Evolutionary conservation across 352 stramenopile genomes (phyloP).

Genomic region (Phytopythium boreale): DNA sequence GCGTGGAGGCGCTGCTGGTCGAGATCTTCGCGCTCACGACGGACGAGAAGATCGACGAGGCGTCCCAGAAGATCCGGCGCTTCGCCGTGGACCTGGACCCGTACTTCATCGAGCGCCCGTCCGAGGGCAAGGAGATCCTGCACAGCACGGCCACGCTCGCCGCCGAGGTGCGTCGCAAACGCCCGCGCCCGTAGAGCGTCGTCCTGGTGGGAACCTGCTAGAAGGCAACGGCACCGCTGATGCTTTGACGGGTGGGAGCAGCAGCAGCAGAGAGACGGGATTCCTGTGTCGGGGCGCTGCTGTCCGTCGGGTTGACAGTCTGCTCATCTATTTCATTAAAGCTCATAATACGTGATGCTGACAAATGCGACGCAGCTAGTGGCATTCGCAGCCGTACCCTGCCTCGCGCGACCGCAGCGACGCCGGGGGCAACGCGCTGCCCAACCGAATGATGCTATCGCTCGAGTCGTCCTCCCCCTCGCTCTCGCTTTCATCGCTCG

Average conservation of each 20-base stretch:
- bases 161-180: slow-evolving; percentile 76
- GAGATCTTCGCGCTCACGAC: slow-evolving; percentile 83
- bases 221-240: neutral
- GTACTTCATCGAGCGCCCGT: slow-evolving; percentile 83
- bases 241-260: neutral
- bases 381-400: slow-evolving; percentile 47
- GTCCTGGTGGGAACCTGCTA: neutral
- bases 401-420: slow-evolving; percentile 20
- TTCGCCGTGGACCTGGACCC: slow-evolving; percentile 80
- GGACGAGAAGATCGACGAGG: slow-evolving; percentile 85
- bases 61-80: slow-evolving; percentile 75
- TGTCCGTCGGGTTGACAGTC: neutral
- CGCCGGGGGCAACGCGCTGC: slow-evolving; percentile 20
- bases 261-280: neutral
- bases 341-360: neutral
- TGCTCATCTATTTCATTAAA: neutral
- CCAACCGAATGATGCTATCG: slow-evolving; percentile 46
- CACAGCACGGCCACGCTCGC: slow-evolving; percentile 79
- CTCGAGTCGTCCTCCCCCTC: slow-evolving; percentile 5
- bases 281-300: neutral
- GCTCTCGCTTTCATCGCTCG: slow-evolving; percentile 2
- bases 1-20: slow-evolving; percentile 81
- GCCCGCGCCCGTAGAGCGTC: slow-evolving; percentile 41
- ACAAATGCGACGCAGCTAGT: slow-evolving; percentile 19
- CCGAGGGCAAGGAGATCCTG: slow-evolving; percentile 82